Evolutionary conservation across 192 early-diverging fungal genomes (phyloP), one percentile per base, ranked within the genome.

Genomic region (Phlyctochytrium bullatum): DNA sequence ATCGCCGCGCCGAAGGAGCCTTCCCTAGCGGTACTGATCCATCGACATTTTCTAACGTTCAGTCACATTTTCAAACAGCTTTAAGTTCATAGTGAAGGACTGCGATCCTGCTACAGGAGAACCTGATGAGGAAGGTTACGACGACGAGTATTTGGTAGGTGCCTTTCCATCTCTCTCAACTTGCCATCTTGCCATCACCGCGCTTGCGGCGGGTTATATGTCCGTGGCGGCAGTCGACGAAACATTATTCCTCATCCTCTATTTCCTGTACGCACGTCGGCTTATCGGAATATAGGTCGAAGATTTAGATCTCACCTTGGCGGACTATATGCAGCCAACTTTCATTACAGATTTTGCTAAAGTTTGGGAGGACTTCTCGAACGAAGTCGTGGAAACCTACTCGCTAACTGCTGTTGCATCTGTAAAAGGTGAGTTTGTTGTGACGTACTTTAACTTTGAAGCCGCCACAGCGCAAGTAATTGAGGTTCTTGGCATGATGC

Each of bases 61-160:
- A 86, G 88, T 77, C 14, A 79, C 90, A 31, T 99, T 98, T 76
- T 81, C 88, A 1, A 92, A 90, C 79, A 91, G 89, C 3, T 80
- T 99, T 47, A 89, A 89, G 61, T 98, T 95, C 70, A 73, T 92
- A 25, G 86, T 95, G 36, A 97, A 94, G 78, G 97, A 99, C 68
- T 96, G 92, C 76, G 97, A 99, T 71, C 94, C 96, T 17, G 79
- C 83, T 0, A 97, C 94, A 4, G 93, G 93, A 34, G 92, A 94
- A 72, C 87, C 92, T 3, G 78, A 77, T 30, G 91, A 91, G 65
- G 90, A 96, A 52, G 96, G 96, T 25, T 97, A 91, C 59, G 93
- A 95, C 56, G 96, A 95, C 71, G 96, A 98, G 73, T 98, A 97
- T 73, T 75, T 81, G 73, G 83, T 85, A 78, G 34, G 72, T 51